Evolutionary conservation across 306 rosid genomes (phyloP).

Genomic region (Sicyos edulis): DNA sequence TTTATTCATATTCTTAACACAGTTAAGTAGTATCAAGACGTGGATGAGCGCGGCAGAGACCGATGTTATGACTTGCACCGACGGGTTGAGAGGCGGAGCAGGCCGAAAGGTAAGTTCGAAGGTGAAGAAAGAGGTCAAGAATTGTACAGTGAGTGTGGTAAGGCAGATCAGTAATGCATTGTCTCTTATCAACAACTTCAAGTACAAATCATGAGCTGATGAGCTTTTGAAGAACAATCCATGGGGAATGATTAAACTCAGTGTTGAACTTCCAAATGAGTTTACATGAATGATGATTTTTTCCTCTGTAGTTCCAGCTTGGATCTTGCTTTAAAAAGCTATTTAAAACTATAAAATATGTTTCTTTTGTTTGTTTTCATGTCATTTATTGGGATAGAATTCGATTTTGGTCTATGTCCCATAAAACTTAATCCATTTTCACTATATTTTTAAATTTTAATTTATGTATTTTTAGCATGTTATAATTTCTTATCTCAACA

Average conservation of each 20-base stretch:
- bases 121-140: constrained; percentile 10
- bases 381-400: too few relatives aligned
- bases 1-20: neutral
- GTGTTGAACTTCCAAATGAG: too few relatives aligned
- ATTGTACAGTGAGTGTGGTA: neutral
- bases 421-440: too few relatives aligned
- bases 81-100: constrained; percentile 19
- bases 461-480: too few relatives aligned
- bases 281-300: neutral
- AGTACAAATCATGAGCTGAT: neutral
- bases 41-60: constrained; percentile 43
- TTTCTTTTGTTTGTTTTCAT: neutral
- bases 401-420: too few relatives aligned
- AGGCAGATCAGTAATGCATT: constrained; percentile 9
- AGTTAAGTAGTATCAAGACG: constrained; percentile 22
- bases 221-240: neutral
- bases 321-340: neutral
- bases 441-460: too few relatives aligned
- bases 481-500: too few relatives aligned
- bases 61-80: constrained; percentile 32
- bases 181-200: constrained; percentile 4
- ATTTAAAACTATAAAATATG: neutral
- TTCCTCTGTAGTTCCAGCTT: neutral
- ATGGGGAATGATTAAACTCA: neutral
- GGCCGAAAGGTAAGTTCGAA: neutral